Base-by-base conservation (phyloP, 495 filamentous ascomycete species). In the Trypethelium eluteriae region DNA sequence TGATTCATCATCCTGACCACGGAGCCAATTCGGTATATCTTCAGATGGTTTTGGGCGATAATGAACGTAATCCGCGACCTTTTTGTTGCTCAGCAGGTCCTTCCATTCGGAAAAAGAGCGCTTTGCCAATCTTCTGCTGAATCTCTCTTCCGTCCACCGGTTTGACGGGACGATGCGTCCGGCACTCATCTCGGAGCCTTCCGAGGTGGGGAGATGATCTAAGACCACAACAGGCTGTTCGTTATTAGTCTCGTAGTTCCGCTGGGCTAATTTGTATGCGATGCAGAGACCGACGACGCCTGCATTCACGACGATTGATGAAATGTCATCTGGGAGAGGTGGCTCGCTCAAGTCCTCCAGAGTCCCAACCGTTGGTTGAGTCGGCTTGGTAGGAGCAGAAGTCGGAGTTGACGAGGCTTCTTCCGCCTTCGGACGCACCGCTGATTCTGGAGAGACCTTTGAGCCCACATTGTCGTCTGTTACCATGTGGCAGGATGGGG, bases 201-300 rank as follows among this genome's bases (percentile, higher is more conserved):
- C 53, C 16, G 11, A 2, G 18, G 18, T 9, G 36, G 14, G 32
- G 3, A 34, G 10, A 18, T 35, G 32, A 36, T 72, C 70, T 2
- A 72, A 57, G n/a, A 72, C 68, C 0, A 53, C 63, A 49, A 72
- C 68, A 18, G 9, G 56, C 36, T 69, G 67, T 1, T 38, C 12
- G 38, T 18, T 68, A 0, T 59, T 50, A 3, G 63, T 49, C 2
- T 38, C 9, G 2, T 34, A 36, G 5, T 47, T 25, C 41, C 57
- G 57, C 32, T 38, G 44, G 1, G 70, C 64, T 5, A 72, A 63
- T 65, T 72, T 53, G 18, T 49, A 63, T 9, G 67, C 70, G 12
- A 70, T 47, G 36, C 64, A 69, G 6, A 72, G 64, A 14, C 70
- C 70, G 7, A 67, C 38, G 34, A 72, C 59, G 1, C 68, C 70